phyloP scores from a whole-genome alignment of 75 land plant genomes.

The Adiantum capillusveneris region DNA sequence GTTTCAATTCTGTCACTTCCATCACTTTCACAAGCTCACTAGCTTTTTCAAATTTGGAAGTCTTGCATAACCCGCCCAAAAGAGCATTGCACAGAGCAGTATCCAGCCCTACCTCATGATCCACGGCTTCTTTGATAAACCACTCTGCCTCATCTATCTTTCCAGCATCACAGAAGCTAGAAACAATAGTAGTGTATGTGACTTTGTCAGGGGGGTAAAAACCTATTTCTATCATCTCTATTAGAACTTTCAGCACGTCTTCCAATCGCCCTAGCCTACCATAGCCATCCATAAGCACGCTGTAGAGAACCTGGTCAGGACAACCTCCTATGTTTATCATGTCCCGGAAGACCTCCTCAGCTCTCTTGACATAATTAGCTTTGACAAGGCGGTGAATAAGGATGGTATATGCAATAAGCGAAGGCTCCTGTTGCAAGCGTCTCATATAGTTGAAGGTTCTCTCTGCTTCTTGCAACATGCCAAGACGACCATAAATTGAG shows the following conservation, averaged over 20 bases:
- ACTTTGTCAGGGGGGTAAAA: slow-evolving; percentile 36
- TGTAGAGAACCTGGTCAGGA: slow-evolving; percentile 46
- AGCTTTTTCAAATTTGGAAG: slow-evolving; percentile 17
- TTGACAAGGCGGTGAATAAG: slow-evolving; percentile 48
- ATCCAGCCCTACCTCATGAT: slow-evolving; percentile 28
- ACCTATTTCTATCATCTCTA: slow-evolving; percentile 28
- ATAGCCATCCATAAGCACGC: slow-evolving; percentile 42
- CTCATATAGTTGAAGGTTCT: not conserved
- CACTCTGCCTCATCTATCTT: slow-evolving; percentile 27
- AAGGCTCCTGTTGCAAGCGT: not conserved
- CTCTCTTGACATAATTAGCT: slow-evolving; percentile 32
- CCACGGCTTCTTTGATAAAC: slow-evolving; percentile 25
- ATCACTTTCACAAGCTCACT: slow-evolving; percentile 27
- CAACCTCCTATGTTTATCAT: slow-evolving; percentile 38
- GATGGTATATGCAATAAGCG: slow-evolving; percentile 20
- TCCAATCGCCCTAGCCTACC: slow-evolving; percentile 38
- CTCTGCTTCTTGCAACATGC: slow-evolving; percentile 1
- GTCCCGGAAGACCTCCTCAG: slow-evolving; percentile 36
- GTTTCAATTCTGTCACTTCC: slow-evolving; percentile 15
- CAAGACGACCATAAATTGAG: not conserved
- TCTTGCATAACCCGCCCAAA: slow-evolving; percentile 33
- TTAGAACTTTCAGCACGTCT: slow-evolving; percentile 29
- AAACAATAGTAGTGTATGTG: slow-evolving; percentile 38
- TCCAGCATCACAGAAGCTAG: slow-evolving; percentile 36
- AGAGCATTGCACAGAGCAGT: slow-evolving; percentile 39